Evolutionary conservation across 1,284 basidiomycete genomes (phyloP), one percentile per base, ranked within the genome.

Genomic region (Trichosporon inkin): DNA sequence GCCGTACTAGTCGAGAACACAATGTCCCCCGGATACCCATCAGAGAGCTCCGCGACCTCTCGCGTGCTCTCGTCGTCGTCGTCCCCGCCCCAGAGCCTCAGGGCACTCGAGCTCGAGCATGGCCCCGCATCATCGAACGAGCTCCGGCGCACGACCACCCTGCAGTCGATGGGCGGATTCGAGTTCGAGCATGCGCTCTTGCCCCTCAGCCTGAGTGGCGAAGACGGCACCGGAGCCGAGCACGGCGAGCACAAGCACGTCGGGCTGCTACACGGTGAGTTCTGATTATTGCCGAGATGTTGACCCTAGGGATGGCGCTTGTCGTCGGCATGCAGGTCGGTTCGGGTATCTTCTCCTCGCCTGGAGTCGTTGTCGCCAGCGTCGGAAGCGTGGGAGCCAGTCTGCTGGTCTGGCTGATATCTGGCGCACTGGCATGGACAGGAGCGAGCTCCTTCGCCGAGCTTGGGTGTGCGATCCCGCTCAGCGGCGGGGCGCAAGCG

Each of bases 371-470:
- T 1, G 85, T 93, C 32, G 88, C 88, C 14, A 90, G 92, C 69
- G 88, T 89, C 0, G 84, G 89, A 22, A 91, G 88, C 69, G 86
- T 91, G 1, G 90, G 90, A 10, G 90, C 90, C 34, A 90, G 89
- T 80, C 76, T 93, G 24, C 49, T 82, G 13, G 89, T 93, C 8
- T 94, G 91, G 91, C 67, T 89, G 10, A 79, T 83, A 3, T 87
- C 88, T 57, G 92, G 92, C 3, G 60, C 92, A 11, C 80, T 97
- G 11, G 90, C 85, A 2, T 96, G 93, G 93, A 95, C 93, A 5
- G 93, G 93, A 3, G 92, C 91, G 0, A 91, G 89, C 73, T 91
- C 88, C 67, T 94, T 88, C 73, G 90, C 91, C 8, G 90, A 95
- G 78, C 81, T 96, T 4, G 81, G 81, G 1, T 78, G 80, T 37